Percentiles rank a stretch among this genome's conserved stretches.
Evolutionary conservation across 2,329 filamentous ascomycete species (phyloP).

Genomic region (Hysterium pulicare): DNA sequence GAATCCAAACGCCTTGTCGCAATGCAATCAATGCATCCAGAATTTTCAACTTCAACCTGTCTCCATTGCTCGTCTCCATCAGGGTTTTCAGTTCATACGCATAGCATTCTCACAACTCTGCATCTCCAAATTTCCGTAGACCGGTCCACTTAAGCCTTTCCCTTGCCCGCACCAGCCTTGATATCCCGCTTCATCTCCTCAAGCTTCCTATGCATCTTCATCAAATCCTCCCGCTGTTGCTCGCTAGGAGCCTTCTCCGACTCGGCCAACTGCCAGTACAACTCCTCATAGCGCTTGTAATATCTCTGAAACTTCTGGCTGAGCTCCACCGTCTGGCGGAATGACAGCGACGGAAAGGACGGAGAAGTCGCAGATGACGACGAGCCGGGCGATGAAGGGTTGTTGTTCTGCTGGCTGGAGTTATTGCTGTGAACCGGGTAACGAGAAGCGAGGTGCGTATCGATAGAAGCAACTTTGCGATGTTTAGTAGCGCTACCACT

Average conservation of each 20-base stretch:
- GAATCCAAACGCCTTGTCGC: not conserved
- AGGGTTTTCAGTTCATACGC: not conserved
- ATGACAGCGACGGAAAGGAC: conserved; percentile 34
- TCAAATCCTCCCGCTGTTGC: conserved; percentile 51
- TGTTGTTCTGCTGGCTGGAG: too few relatives aligned
- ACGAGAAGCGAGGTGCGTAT: conserved; percentile 33
- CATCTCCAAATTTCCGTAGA: not conserved
- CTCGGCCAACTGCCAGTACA: conserved; percentile 49
- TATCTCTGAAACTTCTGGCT: conserved; percentile 55
- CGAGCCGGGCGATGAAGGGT: conserved; percentile 31
- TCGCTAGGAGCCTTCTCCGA: conserved; percentile 42
- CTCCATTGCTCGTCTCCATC: too few relatives aligned
- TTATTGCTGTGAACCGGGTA: conserved; percentile 32
- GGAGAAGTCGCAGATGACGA: conserved; percentile 33
- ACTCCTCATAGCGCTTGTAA: conserved; percentile 56
- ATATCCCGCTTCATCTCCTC: conserved; percentile 59
- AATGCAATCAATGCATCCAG: not conserved
- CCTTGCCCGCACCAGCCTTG: conserved; percentile 29
- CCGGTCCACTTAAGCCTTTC: not conserved
- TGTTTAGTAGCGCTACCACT: conserved; percentile 30
- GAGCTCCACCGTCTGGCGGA: conserved; percentile 44
- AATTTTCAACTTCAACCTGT: too few relatives aligned
- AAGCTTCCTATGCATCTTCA: conserved; percentile 52
- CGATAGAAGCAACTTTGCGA: conserved; percentile 33
- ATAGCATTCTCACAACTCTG: not conserved